Evolutionary conservation across 2,329 filamentous ascomycete genomes (phyloP).

Genomic region (Penicillium sp.): DNA sequence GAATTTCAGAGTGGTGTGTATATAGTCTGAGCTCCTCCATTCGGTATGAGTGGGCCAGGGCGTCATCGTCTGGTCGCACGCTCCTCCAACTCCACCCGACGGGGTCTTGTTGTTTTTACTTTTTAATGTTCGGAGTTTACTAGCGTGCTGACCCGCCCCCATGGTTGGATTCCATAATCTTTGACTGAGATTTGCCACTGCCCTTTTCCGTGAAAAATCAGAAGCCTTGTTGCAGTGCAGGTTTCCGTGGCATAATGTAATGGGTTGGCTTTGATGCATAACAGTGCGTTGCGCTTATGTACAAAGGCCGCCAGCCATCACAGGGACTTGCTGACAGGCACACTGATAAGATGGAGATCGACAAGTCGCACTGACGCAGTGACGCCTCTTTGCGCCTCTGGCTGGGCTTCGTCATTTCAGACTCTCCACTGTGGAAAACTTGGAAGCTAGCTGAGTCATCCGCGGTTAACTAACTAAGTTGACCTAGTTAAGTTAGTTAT

Average conservation of each 20-base stretch:
- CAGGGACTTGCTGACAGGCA: not conserved
- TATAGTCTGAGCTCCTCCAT: not conserved
- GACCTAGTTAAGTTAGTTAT: no score
- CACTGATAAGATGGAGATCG: not conserved
- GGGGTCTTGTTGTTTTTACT: not conserved
- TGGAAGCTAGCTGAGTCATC: conserved; percentile 24
- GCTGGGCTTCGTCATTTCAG: not conserved
- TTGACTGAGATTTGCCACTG: conserved; percentile 1
- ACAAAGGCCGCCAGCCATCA: conserved; percentile 1
- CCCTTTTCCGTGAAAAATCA: not conserved
- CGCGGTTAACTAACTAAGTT: no score
- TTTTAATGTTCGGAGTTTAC: no score
- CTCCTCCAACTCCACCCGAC: not conserved
- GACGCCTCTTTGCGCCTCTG: not conserved
- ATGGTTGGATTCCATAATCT: not conserved
- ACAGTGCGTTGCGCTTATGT: not conserved
- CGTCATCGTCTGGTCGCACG: not conserved
- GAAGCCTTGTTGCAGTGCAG: not conserved
- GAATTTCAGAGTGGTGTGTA: no score
- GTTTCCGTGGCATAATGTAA: not conserved
- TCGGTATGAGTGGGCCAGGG: not conserved
- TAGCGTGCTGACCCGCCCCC: not conserved
- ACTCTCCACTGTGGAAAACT: conserved; percentile 12
- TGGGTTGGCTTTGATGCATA: not conserved
- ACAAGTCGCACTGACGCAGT: not conserved